phyloP scores from a whole-genome alignment of 371 early-diverging fungal genomes.

The Smittium culicis region DNA sequence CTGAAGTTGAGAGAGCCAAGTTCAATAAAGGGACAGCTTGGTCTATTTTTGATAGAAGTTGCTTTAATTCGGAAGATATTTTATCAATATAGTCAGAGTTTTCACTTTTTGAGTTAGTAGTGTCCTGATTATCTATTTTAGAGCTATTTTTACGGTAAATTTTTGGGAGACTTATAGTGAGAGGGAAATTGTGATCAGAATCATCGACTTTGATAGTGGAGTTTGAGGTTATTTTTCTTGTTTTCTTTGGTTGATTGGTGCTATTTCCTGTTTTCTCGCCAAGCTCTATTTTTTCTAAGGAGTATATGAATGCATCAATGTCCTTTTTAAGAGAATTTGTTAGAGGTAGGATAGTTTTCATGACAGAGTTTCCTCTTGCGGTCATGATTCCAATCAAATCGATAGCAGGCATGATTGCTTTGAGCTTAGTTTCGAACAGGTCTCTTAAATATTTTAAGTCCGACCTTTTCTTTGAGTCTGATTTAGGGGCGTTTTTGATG shows the following conservation, averaged over 20 bases:
- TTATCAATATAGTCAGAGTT: conserved; percentile 8
- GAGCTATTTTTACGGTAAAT: neutral
- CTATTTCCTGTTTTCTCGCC: neutral
- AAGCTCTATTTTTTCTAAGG: conserved; percentile 15
- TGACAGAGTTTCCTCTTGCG: conserved; percentile 46
- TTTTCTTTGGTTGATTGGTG: neutral
- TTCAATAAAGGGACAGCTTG: conserved; percentile 53
- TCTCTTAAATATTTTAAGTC: conserved; percentile 20
- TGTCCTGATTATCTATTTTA: neutral
- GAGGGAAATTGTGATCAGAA: neutral
- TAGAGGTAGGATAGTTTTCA: conserved; percentile 46
- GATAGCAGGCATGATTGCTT: conserved; percentile 45
- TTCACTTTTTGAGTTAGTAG: too few relatives aligned
- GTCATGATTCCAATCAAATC: conserved; percentile 49
- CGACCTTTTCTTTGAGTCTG: conserved; percentile 13
- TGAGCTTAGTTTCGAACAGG: conserved; percentile 29
- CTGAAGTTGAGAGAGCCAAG: conserved; percentile 39
- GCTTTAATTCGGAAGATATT: conserved; percentile 26
- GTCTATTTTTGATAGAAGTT: conserved; percentile 39
- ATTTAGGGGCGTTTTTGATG: conserved; percentile 23
- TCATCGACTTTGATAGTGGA: neutral
- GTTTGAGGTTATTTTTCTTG: neutral
- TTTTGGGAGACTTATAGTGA: neutral
- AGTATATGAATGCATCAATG: conserved; percentile 36
- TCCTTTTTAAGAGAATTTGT: conserved; percentile 41